Conservation (phyloP, 345 rosid genomes). For the Gossypium raimondii region DNA sequence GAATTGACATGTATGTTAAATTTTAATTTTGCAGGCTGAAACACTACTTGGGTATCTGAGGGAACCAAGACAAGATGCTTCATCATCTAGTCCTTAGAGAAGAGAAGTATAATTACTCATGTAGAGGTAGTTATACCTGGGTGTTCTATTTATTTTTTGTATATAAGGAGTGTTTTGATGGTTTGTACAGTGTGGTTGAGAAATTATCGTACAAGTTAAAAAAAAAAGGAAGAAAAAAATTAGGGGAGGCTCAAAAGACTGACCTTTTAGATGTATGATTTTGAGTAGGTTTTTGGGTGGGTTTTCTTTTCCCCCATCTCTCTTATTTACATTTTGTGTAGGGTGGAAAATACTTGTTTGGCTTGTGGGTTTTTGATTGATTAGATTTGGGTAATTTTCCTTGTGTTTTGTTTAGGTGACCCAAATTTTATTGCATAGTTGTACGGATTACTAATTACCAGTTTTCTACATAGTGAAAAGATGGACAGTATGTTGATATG, state of each 20-base stretch:
- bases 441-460: conserved; percentile 16
- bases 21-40: conserved; percentile 65
- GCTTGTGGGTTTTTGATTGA: conserved; percentile 25
- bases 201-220: conserved; percentile 16
- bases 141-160: conserved; percentile 27
- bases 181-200: conserved; percentile 56
- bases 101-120: conserved; percentile 7
- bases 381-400: conserved; percentile 29
- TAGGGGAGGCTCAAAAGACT: conserved; percentile 26
- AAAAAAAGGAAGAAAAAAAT: neutral
- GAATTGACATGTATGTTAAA: neutral
- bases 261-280: conserved; percentile 36
- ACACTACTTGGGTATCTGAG: conserved; percentile 71
- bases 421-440: conserved; percentile 21
- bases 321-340: conserved; percentile 7
- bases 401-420: conserved; percentile 29
- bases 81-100: conserved; percentile 49
- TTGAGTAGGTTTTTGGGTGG: conserved; percentile 31
- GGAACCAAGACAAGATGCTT: conserved; percentile 65
- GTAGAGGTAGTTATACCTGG: conserved; percentile 24
- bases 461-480: conserved; percentile 21
- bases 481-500: conserved; percentile 15
- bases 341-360: conserved; percentile 13
- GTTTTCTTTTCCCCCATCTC: conserved; percentile 8
- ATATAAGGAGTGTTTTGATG: conserved; percentile 45